Conservation (phyloP, 345 rosid genomes). For the Ricinus communis region DNA sequence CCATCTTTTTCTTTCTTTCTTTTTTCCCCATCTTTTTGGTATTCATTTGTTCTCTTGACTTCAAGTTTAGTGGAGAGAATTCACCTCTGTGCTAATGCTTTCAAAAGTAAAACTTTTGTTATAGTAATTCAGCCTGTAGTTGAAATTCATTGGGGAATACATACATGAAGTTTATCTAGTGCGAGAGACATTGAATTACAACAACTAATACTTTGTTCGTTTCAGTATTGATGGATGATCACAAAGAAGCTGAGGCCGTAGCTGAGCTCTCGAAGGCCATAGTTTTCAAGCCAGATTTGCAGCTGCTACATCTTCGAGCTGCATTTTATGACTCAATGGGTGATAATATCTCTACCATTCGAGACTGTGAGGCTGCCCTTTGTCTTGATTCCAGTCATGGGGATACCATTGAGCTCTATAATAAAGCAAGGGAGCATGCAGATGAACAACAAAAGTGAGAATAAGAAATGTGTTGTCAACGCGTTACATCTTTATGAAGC, state of each 20-base stretch:
- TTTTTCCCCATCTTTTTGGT: too few relatives aligned
- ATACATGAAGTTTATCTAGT: not conserved
- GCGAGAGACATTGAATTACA: not conserved
- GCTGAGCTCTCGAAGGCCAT: slow-evolving; percentile 78
- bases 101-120: too few relatives aligned
- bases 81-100: too few relatives aligned
- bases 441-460: slow-evolving; percentile 39
- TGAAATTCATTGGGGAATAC: not conserved
- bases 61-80: not conserved
- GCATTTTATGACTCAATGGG: slow-evolving; percentile 90
- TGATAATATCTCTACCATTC: slow-evolving; percentile 45
- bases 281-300: slow-evolving; percentile 88
- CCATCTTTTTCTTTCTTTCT: too few relatives aligned
- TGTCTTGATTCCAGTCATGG: slow-evolving; percentile 70
- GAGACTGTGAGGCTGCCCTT: slow-evolving; percentile 97
- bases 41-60: not conserved
- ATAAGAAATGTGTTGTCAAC: slow-evolving; percentile 17
- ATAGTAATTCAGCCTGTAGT: not conserved
- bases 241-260: slow-evolving; percentile 86
- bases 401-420: slow-evolving; percentile 66
- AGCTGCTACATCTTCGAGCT: slow-evolving; percentile 87
- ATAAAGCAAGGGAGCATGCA: slow-evolving; percentile 44
- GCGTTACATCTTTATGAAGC: slow-evolving; percentile 14
- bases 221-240: slow-evolving; percentile 96
- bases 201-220: slow-evolving; percentile 12